Evolutionary conservation across 1,284 basidiomycete genomes (phyloP), one percentile per base, ranked within the genome.

Genomic region (Marasmius oreades): DNA sequence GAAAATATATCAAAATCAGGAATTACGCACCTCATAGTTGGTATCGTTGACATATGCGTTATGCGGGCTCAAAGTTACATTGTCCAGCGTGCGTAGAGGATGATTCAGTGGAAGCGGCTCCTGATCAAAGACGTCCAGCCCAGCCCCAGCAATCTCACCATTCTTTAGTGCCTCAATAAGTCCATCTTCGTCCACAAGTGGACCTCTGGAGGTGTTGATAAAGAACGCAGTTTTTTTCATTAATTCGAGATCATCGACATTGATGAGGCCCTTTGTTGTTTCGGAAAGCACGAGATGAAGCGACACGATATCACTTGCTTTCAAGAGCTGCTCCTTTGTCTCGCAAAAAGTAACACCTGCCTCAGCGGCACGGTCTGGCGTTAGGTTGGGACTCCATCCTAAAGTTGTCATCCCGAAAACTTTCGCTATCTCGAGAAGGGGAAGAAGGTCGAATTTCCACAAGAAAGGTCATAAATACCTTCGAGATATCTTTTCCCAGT

Each of bases 361-460:
- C 11, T 65, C 69, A 8, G 73, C 72, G 14, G 84, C 84, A 51
- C 75, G 73, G 62, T 81, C 85, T 55, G 67, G 73, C n/a, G 77
- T 89, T 14, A 88, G 68, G 65, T 87, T 72, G 0, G 82, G 82
- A 2, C 82, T 85, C 86, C 86, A 88, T 1, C 76, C 85, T 34
- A 83, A 69, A 5, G 85, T 78, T 52, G 70, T 72, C 81, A 87
- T 81, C 20, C 74, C 72, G 60, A 87, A 87, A 3, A 76, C 79
- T 57, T 78, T 78, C 2, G 79, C 85, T 55, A 88, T 81, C 75
- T 82, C 57, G 24, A 26, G 6, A 8, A n/a, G 33, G 18, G 24
- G 16, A 42, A 18, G 39, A 42, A 33, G 10, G 10, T 18, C 24
- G 4, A 20, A n/a, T 23, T 24, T 24, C 20, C 22, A 31, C 16